Conservation (phyloP, 2,329 filamentous ascomycete species). For the Lasiodiplodia theobromae region DNA sequence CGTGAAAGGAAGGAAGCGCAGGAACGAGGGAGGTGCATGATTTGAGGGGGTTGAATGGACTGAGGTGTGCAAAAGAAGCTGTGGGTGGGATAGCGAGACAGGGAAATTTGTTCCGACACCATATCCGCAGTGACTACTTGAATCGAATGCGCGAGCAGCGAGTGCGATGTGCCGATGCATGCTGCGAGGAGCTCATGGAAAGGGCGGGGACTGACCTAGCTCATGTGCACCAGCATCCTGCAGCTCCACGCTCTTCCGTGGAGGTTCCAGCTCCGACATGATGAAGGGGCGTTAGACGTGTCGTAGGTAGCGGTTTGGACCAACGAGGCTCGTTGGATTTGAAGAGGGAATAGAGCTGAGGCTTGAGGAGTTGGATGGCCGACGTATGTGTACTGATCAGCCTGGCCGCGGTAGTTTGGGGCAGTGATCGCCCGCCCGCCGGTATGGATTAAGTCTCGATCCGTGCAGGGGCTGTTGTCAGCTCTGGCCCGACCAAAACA, state of each 20-base stretch:
- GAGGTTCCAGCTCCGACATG: slow-evolving; percentile 58
- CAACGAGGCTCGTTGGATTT: slow-evolving; percentile 20
- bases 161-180: not conserved
- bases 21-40: not conserved
- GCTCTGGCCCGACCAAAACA: slow-evolving; percentile 28
- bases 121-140: not conserved
- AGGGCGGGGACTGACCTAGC: slow-evolving; percentile 52
- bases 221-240: slow-evolving; percentile 65
- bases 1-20: not conserved
- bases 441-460: slow-evolving; percentile 7
- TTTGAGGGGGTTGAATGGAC: not conserved
- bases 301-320: not conserved
- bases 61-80: not conserved
- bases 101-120: not conserved
- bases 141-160: too few relatives aligned
- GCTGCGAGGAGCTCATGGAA: not conserved
- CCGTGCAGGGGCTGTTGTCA: slow-evolving; percentile 8
- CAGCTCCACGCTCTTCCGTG: slow-evolving; percentile 62
- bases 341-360: slow-evolving; percentile 13
- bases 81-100: not conserved
- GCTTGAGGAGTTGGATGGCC: slow-evolving; percentile 14
- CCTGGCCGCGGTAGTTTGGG: slow-evolving; percentile 15
- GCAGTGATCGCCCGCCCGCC: slow-evolving; percentile 24
- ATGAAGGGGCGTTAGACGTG: slow-evolving; percentile 23
- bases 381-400: slow-evolving; percentile 29